Percentiles rank a stretch among this genome's conserved stretches.
Evolutionary conservation across 1,284 basidiomycete genomes (phyloP).

Genomic region (Leccinum fuscescens): DNA sequence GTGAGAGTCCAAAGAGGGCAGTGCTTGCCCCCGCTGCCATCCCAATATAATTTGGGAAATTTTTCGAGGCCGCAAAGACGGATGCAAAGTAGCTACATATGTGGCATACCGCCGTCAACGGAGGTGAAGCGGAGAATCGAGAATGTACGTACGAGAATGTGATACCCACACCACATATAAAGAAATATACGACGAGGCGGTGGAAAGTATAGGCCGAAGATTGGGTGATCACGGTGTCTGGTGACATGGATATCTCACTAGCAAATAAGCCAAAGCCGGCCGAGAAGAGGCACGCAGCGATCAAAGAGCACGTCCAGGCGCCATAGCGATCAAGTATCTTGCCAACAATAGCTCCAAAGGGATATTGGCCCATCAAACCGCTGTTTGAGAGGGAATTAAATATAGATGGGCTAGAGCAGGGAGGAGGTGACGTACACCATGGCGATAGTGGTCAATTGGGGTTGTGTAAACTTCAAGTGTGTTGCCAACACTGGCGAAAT

Average conservation of each 20-base stretch:
- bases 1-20: conserved; percentile 75
- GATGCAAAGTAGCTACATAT: conserved; percentile 65
- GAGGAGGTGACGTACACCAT: conserved; percentile 47
- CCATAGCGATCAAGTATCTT: conserved; percentile 58
- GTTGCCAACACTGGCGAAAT: conserved; percentile 60
- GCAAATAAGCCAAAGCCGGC: conserved; percentile 62
- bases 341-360: conserved; percentile 58
- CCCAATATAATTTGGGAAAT: conserved; percentile 62
- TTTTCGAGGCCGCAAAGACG: conserved; percentile 70
- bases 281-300: conserved; percentile 58
- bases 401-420: background rate
- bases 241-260: conserved; percentile 47
- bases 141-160: conserved; percentile 62
- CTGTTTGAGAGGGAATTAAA: conserved; percentile 32
- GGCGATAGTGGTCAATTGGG: conserved; percentile 76
- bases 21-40: conserved; percentile 65
- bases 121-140: background rate
- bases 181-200: conserved; percentile 56
- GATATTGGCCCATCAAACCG: conserved; percentile 70
- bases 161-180: conserved; percentile 62
- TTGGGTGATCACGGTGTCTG: conserved; percentile 37
- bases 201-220: conserved; percentile 47
- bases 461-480: conserved; percentile 63
- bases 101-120: conserved; percentile 1
- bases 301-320: conserved; percentile 61